Base-by-base conservation (phyloP, 2,329 filamentous ascomycete species). In the Aurifilum marmelostoma region DNA sequence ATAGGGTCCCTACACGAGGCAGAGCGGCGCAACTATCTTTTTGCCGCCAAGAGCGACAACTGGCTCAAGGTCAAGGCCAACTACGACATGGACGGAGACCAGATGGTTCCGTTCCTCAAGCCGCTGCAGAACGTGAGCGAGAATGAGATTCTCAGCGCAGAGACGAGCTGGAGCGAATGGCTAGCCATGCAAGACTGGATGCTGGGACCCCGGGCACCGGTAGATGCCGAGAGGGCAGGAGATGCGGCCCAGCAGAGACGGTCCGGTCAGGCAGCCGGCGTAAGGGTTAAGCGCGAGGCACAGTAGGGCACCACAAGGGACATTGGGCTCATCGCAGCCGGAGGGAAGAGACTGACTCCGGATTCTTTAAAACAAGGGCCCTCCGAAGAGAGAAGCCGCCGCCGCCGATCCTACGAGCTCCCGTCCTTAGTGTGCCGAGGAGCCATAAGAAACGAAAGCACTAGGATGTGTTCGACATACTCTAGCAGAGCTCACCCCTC, bases 121-220 rank as follows among this genome's bases (percentile, higher is more conserved):
- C 94, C 95, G 5, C 82, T 97, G n/a, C 89, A 92, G 75, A 88
- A 89, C 67, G 89, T 92, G 0, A 87, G 88, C 9, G 89, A 95
- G 75, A 87, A 88, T 29, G 96, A 98, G 81, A 92, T 98, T 71
- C 87, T 92, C 71, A 87, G 83, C 18, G 94, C 94, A 0, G 95
- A 98, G 81, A 86, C 87, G 71, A 89, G 86, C 70, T 99, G 96
- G 96, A 97, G 93, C 77, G 91, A 95, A 75, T 98, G 95, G 95
- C 82, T 97, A 41, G 93, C 93, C 16, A 97, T 97, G 93, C 93
- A 97, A 79, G 95, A 97, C 79, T 98, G 95, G 95, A 97, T 97
- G 94, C 83, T 97, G n/a, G 94, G 94, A 2, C 92, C 92, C 1
- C 83, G 92, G 71, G 90, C 91, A 41, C 92, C 91, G 8, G 83